phyloP scores from a whole-genome alignment of 1,284 basidiomycete genomes.

The Apiotrichum sp. region DNA sequence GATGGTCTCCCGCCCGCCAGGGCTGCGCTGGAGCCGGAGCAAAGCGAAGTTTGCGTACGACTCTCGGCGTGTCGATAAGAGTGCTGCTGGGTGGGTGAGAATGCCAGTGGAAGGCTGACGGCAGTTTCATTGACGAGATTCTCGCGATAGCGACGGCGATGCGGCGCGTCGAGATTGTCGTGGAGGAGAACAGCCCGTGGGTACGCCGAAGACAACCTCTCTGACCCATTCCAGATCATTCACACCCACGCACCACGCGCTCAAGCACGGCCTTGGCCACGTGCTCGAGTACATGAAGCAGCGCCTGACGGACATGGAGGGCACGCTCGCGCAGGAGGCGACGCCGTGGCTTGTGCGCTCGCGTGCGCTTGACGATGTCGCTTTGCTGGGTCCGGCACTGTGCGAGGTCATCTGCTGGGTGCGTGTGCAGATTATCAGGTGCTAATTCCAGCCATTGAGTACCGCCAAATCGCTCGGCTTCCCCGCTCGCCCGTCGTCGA shows the following conservation, averaged over 20 bases:
- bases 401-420: slow-evolving; percentile 36
- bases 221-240: slow-evolving; percentile 21
- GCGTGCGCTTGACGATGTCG: slow-evolving; percentile 18
- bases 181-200: slow-evolving; percentile 30
- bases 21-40: slow-evolving; percentile 27
- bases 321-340: background rate
- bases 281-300: slow-evolving; percentile 35
- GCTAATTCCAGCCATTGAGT: no score
- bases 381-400: slow-evolving; percentile 19
- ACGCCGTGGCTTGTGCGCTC: slow-evolving; percentile 26
- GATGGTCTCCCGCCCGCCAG: slow-evolving; percentile 15
- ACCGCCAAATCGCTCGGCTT: slow-evolving; percentile 18
- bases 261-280: slow-evolving; percentile 34
- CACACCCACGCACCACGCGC: slow-evolving; percentile 42
- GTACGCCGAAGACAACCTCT: background rate
- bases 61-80: slow-evolving; percentile 9
- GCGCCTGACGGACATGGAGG: slow-evolving; percentile 15
- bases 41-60: slow-evolving; percentile 23
- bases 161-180: slow-evolving; percentile 35
- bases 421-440: background rate
- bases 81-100: slow-evolving; percentile 20
- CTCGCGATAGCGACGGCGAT: slow-evolving; percentile 29
- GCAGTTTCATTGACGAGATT: slow-evolving; percentile 11
- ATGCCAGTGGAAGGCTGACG: background rate
- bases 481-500: slow-evolving; percentile 28